Percentiles rank a stretch among this genome's conserved stretches.
Conservation (phyloP, 352 stramenopile species). For the Globisporangium apiculatum region DNA sequence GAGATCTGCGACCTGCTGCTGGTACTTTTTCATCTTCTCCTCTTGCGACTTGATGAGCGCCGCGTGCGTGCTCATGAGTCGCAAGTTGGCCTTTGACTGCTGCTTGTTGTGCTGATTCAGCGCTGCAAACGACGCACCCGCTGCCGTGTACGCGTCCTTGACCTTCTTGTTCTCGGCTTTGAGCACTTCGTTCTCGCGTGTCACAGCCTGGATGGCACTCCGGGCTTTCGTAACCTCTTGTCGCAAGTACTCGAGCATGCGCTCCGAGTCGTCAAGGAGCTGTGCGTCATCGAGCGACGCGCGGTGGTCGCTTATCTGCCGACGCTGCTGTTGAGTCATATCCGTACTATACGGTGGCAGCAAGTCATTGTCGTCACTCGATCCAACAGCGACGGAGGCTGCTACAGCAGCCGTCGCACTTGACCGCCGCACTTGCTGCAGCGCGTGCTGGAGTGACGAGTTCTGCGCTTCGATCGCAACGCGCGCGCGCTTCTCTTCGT, state of each 20-base stretch:
- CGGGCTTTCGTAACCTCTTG: constrained; percentile 74
- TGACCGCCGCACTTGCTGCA: constrained; percentile 52
- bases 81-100: constrained; percentile 89
- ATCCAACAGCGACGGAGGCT: neutral
- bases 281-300: constrained; percentile 56
- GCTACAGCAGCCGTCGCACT: constrained; percentile 1
- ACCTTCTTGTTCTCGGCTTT: constrained; percentile 86
- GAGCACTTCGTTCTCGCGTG: constrained; percentile 75
- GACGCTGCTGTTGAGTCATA: too few relatives aligned
- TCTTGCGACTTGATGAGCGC: constrained; percentile 84
- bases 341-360: neutral
- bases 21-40: constrained; percentile 88
- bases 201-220: constrained; percentile 55
- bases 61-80: constrained; percentile 84
- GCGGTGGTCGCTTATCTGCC: constrained; percentile 6
- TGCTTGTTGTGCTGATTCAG: constrained; percentile 94
- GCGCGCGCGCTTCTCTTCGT: constrained; percentile 70
- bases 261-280: constrained; percentile 73
- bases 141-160: constrained; percentile 91
- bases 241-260: constrained; percentile 80
- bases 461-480: constrained; percentile 71
- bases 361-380: constrained; percentile 30
- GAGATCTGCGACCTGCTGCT: constrained; percentile 75
- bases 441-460: constrained; percentile 60
- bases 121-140: constrained; percentile 87